Base-by-base conservation (phyloP, 345 rosid species). In the Brassica cretica region DNA sequence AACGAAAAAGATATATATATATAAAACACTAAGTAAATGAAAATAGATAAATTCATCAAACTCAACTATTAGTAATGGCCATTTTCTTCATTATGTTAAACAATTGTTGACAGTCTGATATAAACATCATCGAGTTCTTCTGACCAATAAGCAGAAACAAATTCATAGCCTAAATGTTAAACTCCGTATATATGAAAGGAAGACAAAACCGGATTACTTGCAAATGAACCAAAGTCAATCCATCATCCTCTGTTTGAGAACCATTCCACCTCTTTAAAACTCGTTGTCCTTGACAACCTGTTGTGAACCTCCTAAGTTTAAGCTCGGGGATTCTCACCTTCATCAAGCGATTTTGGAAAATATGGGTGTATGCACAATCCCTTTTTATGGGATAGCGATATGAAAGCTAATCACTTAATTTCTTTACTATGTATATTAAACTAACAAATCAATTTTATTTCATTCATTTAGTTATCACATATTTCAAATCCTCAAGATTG, bases 371-470 rank as follows among this genome's bases (percentile, higher is more conserved):
- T 46, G 55, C 16, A 46, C 55, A 46, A 46, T 11, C n/a, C 67
- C 49, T 12, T 29, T 56, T 56, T 64, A 12, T 46, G 66, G 3
- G 16, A 41, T 72, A 44, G 44, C 5, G 18, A 56, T 25, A 56
- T 25, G 16, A 56, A 39, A 70, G 21, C n/a, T 37, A 27, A 37
- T 29, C 24, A 32, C 68, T 61, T 19, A 8, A 29, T 68, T 19
- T 76, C 59, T 7, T 37, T 58, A 35, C 66, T 75, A 15, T 58
- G 67, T 66, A 14, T 41, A 76, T 61, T 53, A 76, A 76, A 27
- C 35, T 8, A 55, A 56, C 29, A 51, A 71, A 72, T 72, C 63
- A 66, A 53, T 66, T 46, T 16, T 15, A 59, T 30, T 15, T 8
- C 59, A 73, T 49, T 68, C 39, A 65, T 72, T 6, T 27, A 70